Evolutionary conservation across 2,329 filamentous ascomycete genomes (phyloP).

Genomic region (Alternaria longipes): DNA sequence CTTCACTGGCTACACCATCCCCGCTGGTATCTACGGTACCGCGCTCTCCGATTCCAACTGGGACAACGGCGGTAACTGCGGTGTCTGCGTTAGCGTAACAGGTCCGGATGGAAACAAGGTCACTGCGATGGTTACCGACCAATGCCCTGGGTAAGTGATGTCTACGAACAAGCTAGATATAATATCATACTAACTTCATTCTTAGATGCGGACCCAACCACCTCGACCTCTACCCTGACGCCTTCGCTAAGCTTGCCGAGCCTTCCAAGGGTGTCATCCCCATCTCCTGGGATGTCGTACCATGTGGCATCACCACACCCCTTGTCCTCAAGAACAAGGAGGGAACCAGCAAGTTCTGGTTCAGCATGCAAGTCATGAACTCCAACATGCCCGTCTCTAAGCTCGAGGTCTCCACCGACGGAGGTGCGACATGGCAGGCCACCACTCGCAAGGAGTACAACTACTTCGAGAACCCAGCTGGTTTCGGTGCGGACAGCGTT

Average conservation of each 20-base stretch:
- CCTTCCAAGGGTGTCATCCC: constrained; percentile 59
- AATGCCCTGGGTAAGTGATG: constrained; percentile 58
- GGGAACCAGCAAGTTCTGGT: constrained; percentile 63
- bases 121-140: constrained; percentile 71
- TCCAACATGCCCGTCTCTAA: constrained; percentile 64
- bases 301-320: constrained; percentile 62
- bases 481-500: constrained; percentile 65
- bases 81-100: constrained; percentile 68
- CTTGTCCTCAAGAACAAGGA: constrained; percentile 64
- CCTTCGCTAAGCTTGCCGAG: constrained; percentile 59
- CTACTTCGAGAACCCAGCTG: constrained; percentile 68
- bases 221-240: constrained; percentile 64
- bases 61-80: constrained; percentile 66
- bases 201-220: constrained; percentile 60
- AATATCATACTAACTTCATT: background rate
- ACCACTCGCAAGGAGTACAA: constrained; percentile 63
- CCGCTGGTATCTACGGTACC: constrained; percentile 67
- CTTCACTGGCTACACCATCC: constrained; percentile 70
- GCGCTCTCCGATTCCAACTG: constrained; percentile 69
- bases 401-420: constrained; percentile 69
- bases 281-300: constrained; percentile 60
- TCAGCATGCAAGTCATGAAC: constrained; percentile 72
- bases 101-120: constrained; percentile 66
- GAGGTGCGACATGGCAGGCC: constrained; percentile 66
- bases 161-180: background rate